Evolutionary conservation across 2,329 filamentous ascomycete genomes (phyloP).

Genomic region (Fusarium sororula): DNA sequence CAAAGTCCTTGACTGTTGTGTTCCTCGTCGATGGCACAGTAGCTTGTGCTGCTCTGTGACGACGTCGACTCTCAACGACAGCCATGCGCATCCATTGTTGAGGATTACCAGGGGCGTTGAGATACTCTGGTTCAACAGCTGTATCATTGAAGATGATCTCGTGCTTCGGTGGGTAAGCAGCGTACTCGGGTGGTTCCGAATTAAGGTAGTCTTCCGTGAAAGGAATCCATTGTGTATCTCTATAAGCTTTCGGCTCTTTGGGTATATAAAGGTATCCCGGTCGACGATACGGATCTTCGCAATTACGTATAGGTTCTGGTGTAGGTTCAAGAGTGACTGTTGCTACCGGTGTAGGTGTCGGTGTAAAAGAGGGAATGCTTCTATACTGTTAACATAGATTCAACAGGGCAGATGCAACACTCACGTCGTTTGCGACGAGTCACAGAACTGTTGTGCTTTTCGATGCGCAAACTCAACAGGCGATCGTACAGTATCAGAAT

Average conservation of each 20-base stretch:
- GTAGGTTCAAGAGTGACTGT: not conserved
- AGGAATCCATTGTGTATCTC: conserved; percentile 54
- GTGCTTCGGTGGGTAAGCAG: conserved; percentile 48
- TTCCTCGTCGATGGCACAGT: not conserved
- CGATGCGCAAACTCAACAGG: conserved; percentile 21
- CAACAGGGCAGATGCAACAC: not conserved
- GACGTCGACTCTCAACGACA: conserved; percentile 17
- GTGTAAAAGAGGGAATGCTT: conserved; percentile 2
- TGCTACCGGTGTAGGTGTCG: not conserved
- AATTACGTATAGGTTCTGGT: conserved; percentile 6
- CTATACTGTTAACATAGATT: not conserved
- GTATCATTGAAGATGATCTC: conserved; percentile 78
- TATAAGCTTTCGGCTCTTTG: conserved; percentile 66
- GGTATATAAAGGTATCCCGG: conserved; percentile 65
- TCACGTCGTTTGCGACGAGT: not conserved
- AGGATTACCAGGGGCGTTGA: conserved; percentile 11
- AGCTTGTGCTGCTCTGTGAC: not conserved
- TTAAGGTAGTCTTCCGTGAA: conserved; percentile 63
- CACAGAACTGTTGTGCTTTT: conserved; percentile 26
- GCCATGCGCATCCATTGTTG: conserved; percentile 33
- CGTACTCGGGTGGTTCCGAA: conserved; percentile 57
- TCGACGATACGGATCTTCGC: conserved; percentile 51
- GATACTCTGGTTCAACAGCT: conserved; percentile 38
- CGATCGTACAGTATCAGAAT: conserved; percentile 3
- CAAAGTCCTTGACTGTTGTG: conserved; percentile 7